Conservation (phyloP, 768 basidiomycete genomes). For the Suillus lakei region DNA sequence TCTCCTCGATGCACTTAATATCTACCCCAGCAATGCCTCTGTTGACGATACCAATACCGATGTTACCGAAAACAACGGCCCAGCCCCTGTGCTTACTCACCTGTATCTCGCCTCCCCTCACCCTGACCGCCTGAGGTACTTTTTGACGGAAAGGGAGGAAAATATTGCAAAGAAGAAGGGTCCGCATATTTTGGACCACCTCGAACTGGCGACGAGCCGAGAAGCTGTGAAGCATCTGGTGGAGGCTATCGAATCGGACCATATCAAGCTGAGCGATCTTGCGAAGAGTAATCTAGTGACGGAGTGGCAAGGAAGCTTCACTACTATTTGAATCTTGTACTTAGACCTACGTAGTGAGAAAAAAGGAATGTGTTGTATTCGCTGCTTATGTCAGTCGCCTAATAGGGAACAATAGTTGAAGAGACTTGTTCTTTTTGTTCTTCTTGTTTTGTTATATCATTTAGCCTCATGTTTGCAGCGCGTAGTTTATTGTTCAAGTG, state of each 20-base stretch:
- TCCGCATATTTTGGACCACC: neutral
- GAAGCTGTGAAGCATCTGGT: neutral
- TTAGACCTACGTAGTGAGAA: neutral
- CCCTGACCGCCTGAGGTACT: neutral
- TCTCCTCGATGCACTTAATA: constrained; percentile 11
- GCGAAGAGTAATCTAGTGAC: neutral
- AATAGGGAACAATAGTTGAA: constrained; percentile 19
- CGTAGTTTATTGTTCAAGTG: constrained; percentile 11
- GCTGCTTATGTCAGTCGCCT: constrained; percentile 19
- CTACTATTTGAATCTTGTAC: neutral
- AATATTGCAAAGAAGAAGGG: neutral
- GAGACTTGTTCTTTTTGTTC: neutral
- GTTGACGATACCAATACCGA: neutral
- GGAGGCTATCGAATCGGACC: neutral
- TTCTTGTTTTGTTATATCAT: neutral
- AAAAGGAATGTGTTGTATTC: constrained; percentile 13
- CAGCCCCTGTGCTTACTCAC: neutral
- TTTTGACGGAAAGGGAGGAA: neutral
- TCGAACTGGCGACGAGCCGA: neutral
- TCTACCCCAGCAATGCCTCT: too few species aligned
- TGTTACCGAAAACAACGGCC: neutral
- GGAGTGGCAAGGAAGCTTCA: neutral
- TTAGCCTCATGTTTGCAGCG: neutral
- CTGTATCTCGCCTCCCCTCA: neutral
- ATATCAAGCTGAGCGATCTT: neutral